Evolutionary conservation across 257 asterid genomes (phyloP), one percentile per base, ranked within the genome.

Genomic region (Solanum pennellii): DNA sequence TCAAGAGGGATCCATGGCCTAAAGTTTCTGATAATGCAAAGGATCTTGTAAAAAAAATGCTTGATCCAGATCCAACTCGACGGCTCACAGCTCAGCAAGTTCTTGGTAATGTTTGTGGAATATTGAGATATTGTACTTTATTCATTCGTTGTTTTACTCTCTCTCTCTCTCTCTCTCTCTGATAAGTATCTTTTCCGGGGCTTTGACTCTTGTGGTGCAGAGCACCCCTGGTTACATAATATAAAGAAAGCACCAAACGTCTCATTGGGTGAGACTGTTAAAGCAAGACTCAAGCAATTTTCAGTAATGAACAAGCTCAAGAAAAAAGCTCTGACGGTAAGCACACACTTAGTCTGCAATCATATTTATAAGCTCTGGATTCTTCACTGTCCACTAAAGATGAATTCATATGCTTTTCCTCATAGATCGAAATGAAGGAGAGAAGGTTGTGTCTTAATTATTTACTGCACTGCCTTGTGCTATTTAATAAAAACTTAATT

Each of bases 31-130:
- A 94, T 79, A 91, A 87, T 87, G 98, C 98, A 27, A 94, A 94
- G 90, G 98, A 95, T 90, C 98, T 95, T 37, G 95, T 93, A n/a
- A 94, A 91, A 94, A 93, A 93, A 89, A 93, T 94, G 95, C 98
- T 94, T 25, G 88, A 93, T 47, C 95, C 95, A 23, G 95, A 93
- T 86, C 96, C 98, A 37, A 89, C 76, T 59, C 88, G 88, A 77
- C 94, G 98, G 47, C 91, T 94, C 29, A 91, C 97, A 60, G 97
- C 98, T 84, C 91, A 87, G 29, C 95, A 91, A 91, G 97, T 93
- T 84, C 94, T 93, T 59, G 95, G 98, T 94, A 91, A 87, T 49
- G 18, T 86, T 87, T 68, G 39, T 59, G 86, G 73, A 49, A 29
- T 31, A 82, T 47, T 49, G 45, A 82, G 85, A 82, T 47, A 80